Percentiles rank a stretch among this genome's conserved stretches.
phyloP scores from a whole-genome alignment of 768 basidiomycete genomes.

The Rhizopogon sp. region DNA sequence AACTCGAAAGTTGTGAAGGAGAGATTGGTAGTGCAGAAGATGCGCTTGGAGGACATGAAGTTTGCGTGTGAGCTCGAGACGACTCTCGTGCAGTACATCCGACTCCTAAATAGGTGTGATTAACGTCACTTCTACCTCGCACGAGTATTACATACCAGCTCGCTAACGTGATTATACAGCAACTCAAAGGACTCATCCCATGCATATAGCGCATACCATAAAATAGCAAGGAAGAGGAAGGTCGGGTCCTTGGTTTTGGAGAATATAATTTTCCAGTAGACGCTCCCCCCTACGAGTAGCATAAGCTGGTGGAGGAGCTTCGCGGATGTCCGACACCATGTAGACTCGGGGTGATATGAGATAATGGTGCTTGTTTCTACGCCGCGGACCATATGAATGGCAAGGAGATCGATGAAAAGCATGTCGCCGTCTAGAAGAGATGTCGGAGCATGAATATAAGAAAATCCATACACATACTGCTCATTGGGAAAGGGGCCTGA shows the following conservation, averaged over 20 bases:
- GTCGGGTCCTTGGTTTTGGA: constrained; percentile 39
- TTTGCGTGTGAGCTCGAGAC: constrained; percentile 43
- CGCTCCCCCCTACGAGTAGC: constrained; percentile 24
- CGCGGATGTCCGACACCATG: constrained; percentile 14
- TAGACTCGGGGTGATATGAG: constrained; percentile 23
- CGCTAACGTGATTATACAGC: constrained; percentile 45
- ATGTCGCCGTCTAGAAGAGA: constrained; percentile 12
- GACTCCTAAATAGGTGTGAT: constrained; percentile 35
- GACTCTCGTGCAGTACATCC: constrained; percentile 33
- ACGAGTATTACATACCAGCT: constrained; percentile 33
- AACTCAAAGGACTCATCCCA: constrained; percentile 58
- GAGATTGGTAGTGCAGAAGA: constrained; percentile 48
- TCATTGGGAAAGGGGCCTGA: constrained; percentile 39
- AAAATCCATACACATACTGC: constrained; percentile 20
- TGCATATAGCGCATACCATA: constrained; percentile 59
- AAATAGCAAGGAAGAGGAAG: constrained; percentile 44
- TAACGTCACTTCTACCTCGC: not conserved
- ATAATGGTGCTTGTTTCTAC: constrained; percentile 17
- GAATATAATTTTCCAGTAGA: constrained; percentile 27
- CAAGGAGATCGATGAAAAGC: constrained; percentile 41
- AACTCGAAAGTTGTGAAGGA: constrained; percentile 50
- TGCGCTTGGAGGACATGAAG: constrained; percentile 55
- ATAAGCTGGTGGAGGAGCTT: constrained; percentile 23
- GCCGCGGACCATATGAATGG: constrained; percentile 45
- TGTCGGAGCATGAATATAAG: not conserved